Base-by-base conservation (phyloP, 495 filamentous ascomycete species). In the Choiromyces venosus region DNA sequence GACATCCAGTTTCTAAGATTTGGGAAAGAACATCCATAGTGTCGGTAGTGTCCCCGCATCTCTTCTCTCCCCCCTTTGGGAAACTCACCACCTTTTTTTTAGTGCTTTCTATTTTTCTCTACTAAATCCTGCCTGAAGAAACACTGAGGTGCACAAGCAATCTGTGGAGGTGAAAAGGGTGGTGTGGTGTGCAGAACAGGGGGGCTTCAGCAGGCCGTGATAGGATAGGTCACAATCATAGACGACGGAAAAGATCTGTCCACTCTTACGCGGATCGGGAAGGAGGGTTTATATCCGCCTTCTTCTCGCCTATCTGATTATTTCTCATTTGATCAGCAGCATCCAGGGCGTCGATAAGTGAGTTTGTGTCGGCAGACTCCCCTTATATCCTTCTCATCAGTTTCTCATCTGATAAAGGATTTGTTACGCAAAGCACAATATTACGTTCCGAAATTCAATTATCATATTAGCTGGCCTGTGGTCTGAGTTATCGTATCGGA, bases 241-340 rank as follows among this genome's bases (percentile, higher is more conserved):
- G 40, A 40, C 36, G 33, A 37, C 38, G 40, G 44, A 7, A 52
- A 68, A 37, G 46, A 64, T 37, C 37, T 66, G 65, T 40, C 52
- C 74, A 39, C 44, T 37, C 65, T 64, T n/a, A 76, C 40, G 74
- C 74, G 69, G 72, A 77, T 77, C 69, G 74, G 75, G 69, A 66
- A 61, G 64, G 46, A 56, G 69, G 39, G 65, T 71, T 77, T 77
- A 77, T 77, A 77, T 77, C 66, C 35, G 35, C 65, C 67, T 70
- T 38, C 69, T 71, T 39, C 42, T 71, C 52, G 42, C 73, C 71
- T 73, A 73, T 74, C 71, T 74, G 37, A 44, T 35, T 72, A 52
- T 64, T 67, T 36, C 61, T 33, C 40, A 66, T 67, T 65, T 76
- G 38, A 71, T 67, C 68, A 76, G 67, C 64, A 74, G 64, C 42